Conservation (phyloP, 371 early-diverging fungal genomes). For the Choanephora cucurbitarum region DNA sequence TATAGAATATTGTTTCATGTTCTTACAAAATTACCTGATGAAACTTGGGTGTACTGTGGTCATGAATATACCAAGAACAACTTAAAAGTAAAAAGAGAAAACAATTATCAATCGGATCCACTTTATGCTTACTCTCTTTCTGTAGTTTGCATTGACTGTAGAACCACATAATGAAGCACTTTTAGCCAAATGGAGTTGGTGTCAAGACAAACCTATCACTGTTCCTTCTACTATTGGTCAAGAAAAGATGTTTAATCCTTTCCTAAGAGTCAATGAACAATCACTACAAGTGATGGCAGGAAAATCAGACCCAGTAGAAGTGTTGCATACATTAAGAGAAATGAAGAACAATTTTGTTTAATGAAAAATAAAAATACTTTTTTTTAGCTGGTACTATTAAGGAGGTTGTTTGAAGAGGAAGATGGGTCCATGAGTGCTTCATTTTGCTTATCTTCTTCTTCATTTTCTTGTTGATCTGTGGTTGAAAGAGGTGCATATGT, state of each 20-base stretch:
- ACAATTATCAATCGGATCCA: too few relatives aligned
- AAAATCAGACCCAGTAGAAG: slow-evolving; percentile 71
- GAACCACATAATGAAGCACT: slow-evolving; percentile 54
- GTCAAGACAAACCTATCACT: slow-evolving; percentile 55
- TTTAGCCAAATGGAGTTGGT: slow-evolving; percentile 62
- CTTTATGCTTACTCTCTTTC: too few relatives aligned
- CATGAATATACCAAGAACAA: slow-evolving; percentile 41
- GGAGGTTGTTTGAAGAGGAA: neutral
- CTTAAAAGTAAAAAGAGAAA: slow-evolving; percentile 28
- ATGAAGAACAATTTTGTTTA: slow-evolving; percentile 63
- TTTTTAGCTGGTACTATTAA: slow-evolving; percentile 5
- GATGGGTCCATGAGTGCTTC: neutral
- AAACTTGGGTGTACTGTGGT: slow-evolving; percentile 91
- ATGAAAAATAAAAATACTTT: neutral
- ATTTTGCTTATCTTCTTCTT: slow-evolving; percentile 4
- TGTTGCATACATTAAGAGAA: slow-evolving; percentile 75
- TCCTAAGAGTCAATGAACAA: slow-evolving; percentile 80
- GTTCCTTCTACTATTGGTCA: slow-evolving; percentile 89
- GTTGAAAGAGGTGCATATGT: neutral
- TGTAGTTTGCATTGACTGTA: slow-evolving; percentile 52
- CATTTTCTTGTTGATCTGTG: neutral
- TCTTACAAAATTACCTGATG: slow-evolving; percentile 76
- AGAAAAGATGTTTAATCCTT: slow-evolving; percentile 86
- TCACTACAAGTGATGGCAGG: slow-evolving; percentile 65
- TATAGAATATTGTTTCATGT: slow-evolving; percentile 70